Percentiles rank a stretch among this genome's conserved stretches.
These are phyloP conservation scores for Saturnispora sanitii DNA, from an alignment of 805 yeast species.

Conservation along the genomic window DNA sequence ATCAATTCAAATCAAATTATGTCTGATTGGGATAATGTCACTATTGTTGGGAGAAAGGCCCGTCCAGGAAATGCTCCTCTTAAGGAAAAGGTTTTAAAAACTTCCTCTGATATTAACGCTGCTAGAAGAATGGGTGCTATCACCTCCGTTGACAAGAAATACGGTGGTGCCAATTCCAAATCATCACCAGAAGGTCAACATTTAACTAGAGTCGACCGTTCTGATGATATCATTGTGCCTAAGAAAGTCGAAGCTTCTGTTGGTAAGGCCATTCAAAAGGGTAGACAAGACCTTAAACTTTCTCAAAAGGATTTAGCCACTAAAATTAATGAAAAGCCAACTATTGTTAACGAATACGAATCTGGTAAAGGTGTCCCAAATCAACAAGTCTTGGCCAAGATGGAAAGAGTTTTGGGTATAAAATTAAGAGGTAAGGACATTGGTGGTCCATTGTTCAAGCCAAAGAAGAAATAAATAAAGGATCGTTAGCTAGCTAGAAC, in stretches of 20 bases:
- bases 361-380: conserved; percentile 94
- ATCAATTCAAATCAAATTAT: conserved; percentile 12
- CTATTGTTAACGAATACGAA: conserved; percentile 90
- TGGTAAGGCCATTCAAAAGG: conserved; percentile 79
- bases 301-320: conserved; percentile 97
- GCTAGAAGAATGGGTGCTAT: conserved; percentile 91
- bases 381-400: conserved; percentile 85
- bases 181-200: conserved; percentile 89
- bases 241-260: conserved; percentile 77
- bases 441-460: conserved; percentile 70
- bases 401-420: conserved; percentile 90
- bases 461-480: conserved; percentile 35
- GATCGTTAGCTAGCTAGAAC: no score
- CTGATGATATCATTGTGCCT: conserved; percentile 87
- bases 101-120: conserved; percentile 72
- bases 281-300: conserved; percentile 76
- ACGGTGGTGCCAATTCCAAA: conserved; percentile 52
- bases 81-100: conserved; percentile 71
- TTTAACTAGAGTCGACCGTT: conserved; percentile 84
- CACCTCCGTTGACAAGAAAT: conserved; percentile 88
- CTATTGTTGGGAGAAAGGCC: conserved; percentile 82
- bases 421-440: conserved; percentile 93
- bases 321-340: conserved; percentile 91
- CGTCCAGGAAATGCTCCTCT: conserved; percentile 81
- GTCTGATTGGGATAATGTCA: conserved; percentile 87